Conservation (phyloP, 2,329 filamentous ascomycete genomes). For the Verticillium dahliae region DNA sequence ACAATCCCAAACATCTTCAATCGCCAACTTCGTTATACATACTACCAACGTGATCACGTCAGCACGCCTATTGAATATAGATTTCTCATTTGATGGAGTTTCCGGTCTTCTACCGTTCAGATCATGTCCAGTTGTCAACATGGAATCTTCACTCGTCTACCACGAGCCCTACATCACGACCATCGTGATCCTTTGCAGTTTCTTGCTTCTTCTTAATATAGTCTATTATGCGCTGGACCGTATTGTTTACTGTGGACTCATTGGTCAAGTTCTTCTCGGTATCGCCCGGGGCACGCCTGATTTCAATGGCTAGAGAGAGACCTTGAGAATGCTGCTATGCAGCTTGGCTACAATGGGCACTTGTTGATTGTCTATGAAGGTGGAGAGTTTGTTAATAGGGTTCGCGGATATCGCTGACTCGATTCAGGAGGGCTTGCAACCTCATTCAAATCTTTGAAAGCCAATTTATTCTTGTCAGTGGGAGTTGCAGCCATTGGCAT, state of each 20-base stretch:
- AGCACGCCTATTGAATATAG: not conserved
- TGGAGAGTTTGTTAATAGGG: constrained; percentile 27
- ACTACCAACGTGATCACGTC: not conserved
- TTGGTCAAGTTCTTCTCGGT: constrained; percentile 66
- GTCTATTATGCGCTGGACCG: constrained; percentile 51
- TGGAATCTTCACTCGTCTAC: constrained; percentile 39
- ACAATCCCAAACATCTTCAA: no score
- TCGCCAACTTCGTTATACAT: not conserved
- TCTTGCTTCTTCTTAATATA: constrained; percentile 57
- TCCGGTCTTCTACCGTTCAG: not conserved
- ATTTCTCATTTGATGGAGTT: not conserved
- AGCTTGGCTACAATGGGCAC: constrained; percentile 68
- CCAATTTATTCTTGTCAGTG: constrained; percentile 54
- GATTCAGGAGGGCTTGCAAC: constrained; percentile 49
- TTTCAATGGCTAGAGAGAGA: constrained; percentile 48
- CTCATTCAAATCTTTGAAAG: constrained; percentile 44
- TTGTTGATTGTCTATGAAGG: constrained; percentile 63
- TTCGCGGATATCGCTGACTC: constrained; percentile 12
- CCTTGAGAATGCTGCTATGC: constrained; percentile 49
- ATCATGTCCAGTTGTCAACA: not conserved
- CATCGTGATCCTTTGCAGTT: constrained; percentile 54
- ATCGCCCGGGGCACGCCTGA: constrained; percentile 65
- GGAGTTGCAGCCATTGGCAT: constrained; percentile 63
- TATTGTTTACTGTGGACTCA: constrained; percentile 60
- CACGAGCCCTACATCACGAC: constrained; percentile 54